A percentile compares a stretch with the other conserved stretches of the same genome.
phyloP scores from a whole-genome alignment of 345 rosid genomes.

The Salix purpurea region DNA sequence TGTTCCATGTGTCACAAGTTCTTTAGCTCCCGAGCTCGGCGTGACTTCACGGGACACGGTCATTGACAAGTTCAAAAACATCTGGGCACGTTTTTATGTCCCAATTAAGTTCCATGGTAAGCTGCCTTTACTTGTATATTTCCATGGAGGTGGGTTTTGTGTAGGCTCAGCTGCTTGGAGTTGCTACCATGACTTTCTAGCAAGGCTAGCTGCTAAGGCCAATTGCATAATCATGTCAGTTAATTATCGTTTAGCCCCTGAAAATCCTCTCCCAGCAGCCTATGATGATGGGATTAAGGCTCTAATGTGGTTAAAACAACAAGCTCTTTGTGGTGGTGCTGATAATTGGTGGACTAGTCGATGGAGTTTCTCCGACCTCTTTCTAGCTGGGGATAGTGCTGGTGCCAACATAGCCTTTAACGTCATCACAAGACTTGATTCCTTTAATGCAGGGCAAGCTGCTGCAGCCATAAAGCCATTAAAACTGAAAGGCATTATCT shows the following conservation, averaged over 20 bases:
- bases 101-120: conserved; percentile 26
- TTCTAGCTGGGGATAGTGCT: conserved; percentile 20
- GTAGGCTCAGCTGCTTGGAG: conserved; percentile 26
- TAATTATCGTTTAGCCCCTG: conserved; percentile 28
- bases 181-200: conserved; percentile 23
- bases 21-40: conserved; percentile 40
- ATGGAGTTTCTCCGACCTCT: conserved; percentile 15
- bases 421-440: background rate
- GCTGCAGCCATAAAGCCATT: background rate
- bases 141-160: conserved; percentile 31
- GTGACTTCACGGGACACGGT: conserved; percentile 47
- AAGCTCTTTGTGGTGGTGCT: conserved; percentile 13
- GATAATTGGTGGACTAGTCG: conserved; percentile 16
- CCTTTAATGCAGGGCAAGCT: background rate
- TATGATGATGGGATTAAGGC: conserved; percentile 36
- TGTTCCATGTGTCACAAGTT: conserved; percentile 43
- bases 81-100: conserved; percentile 65
- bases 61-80: conserved; percentile 45
- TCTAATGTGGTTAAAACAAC: conserved; percentile 55
- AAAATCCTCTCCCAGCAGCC: conserved; percentile 26
- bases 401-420: conserved; percentile 27
- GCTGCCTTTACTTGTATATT: conserved; percentile 22
- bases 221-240: conserved; percentile 23
- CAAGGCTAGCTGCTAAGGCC: conserved; percentile 13
- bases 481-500: conserved; percentile 1